Evolutionary conservation across 169 alveolate species (phyloP).

Genomic region (Plasmodium inui): DNA sequence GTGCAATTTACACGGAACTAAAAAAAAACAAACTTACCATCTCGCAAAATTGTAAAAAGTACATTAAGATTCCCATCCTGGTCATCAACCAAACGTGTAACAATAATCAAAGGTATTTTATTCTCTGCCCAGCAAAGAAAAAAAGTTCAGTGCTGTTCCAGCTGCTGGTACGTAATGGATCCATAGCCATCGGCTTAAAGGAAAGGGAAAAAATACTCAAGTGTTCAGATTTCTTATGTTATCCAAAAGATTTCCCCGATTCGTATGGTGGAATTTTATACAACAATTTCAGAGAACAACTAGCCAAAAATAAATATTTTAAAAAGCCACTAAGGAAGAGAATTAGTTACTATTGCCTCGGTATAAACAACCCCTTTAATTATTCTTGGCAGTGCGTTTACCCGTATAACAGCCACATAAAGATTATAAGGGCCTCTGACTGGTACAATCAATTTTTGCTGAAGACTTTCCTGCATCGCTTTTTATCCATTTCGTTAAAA

Average conservation of each 20-base stretch:
- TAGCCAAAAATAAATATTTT: constrained; percentile 42
- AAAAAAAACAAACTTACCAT: constrained; percentile 38
- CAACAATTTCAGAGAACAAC: constrained; percentile 26
- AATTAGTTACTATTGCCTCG: constrained; percentile 64
- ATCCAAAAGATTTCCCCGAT: constrained; percentile 73
- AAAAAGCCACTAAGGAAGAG: constrained; percentile 71
- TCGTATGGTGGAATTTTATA: constrained; percentile 40
- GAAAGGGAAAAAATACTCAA: constrained; percentile 70
- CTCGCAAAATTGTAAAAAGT: constrained; percentile 10
- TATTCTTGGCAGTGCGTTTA: constrained; percentile 56
- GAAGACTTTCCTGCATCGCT: constrained; percentile 54
- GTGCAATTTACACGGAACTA: constrained; percentile 5
- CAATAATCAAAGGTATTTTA: constrained; percentile 49
- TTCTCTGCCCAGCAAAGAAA: constrained; percentile 67
- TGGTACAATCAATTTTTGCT: constrained; percentile 40
- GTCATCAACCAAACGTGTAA: constrained; percentile 40
- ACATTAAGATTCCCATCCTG: constrained; percentile 53
- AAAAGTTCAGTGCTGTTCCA: constrained; percentile 51
- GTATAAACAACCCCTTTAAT: constrained; percentile 57
- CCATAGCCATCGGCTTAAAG: constrained; percentile 70
- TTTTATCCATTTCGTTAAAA: constrained; percentile 41
- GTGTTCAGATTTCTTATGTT: constrained; percentile 40
- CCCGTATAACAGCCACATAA: constrained; percentile 28
- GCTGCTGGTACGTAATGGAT: constrained; percentile 60
- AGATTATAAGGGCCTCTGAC: constrained; percentile 32